phyloP scores from a whole-genome alignment of 257 asterid species.

The Salvia rosmarinus region DNA sequence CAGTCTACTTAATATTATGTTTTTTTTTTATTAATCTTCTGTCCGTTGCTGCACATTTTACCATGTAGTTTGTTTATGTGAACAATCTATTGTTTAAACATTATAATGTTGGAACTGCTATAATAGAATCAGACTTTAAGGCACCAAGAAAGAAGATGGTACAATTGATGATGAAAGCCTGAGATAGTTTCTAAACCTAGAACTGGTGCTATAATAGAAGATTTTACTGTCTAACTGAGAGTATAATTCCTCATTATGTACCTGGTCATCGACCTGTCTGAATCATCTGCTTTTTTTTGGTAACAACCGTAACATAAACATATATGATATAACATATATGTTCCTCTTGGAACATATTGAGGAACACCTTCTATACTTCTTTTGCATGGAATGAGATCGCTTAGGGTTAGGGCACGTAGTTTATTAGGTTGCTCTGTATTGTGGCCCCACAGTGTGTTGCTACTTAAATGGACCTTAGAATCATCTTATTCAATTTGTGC shows the following conservation, averaged over 20 bases:
- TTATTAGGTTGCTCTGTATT: not conserved
- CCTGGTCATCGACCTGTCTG: slow-evolving; percentile 14
- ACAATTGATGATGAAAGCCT: slow-evolving; percentile 10
- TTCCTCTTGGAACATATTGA: slow-evolving; percentile 21
- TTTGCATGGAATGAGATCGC: not conserved
- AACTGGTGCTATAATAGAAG: slow-evolving; percentile 2
- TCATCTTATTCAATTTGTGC: slow-evolving; percentile 2
- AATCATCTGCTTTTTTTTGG: not conserved
- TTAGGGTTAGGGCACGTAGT: slow-evolving; percentile 17
- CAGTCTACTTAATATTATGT: slow-evolving; percentile 32
- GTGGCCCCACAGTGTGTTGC: slow-evolving; percentile 10
- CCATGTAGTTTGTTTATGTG: slow-evolving; percentile 16
- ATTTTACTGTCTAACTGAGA: slow-evolving; percentile 11
- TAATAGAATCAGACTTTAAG: slow-evolving; percentile 8
- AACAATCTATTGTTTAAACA: slow-evolving; percentile 9
- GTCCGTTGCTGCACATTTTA: slow-evolving; percentile 19
- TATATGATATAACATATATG: too few species aligned
- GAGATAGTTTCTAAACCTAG: slow-evolving; percentile 7
- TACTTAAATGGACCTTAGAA: slow-evolving; percentile 14
- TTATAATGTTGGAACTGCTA: slow-evolving; percentile 14
- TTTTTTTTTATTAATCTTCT: slow-evolving; percentile 24
- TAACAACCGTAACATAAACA: not conserved
- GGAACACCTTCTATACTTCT: not conserved
- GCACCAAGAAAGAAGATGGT: slow-evolving; percentile 15
- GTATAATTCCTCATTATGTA: not conserved